Base-by-base conservation (phyloP, 2,329 filamentous ascomycete species). In the Ceratocystis eucalypticola region DNA sequence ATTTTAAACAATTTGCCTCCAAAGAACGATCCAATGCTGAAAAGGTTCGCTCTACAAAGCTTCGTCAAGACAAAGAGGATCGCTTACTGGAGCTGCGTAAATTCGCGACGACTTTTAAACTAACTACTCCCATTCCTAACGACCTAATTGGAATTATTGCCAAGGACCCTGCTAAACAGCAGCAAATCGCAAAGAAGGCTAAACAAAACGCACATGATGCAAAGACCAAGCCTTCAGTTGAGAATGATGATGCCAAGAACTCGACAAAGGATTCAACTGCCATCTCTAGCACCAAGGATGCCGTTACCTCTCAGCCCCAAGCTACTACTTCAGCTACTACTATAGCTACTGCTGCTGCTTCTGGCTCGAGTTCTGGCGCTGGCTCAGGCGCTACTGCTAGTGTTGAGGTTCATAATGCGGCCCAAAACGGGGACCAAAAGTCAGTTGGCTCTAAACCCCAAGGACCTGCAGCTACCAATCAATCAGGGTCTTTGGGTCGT, bases 61-160 rank as follows among this genome's bases (percentile, higher is more conserved):
- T 80, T 8, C 84, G 82, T 73, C 82, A 81, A 68, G 94, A 97
- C 74, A 96, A 96, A 74, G 91, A 92, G 70, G 86, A 94, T 70
- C 96, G 96, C 76, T 76, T 99, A 69, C 96, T 90, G 68, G 94
- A 99, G 76, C 78, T 99, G 67, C 95, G 94, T 80, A 96, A 93
- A 73, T 99, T 99, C 75, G 91, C 94, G 0, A 84, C 87, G 71
- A 94, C 84, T 73, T 99, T 99, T 80, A 97, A 97, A 77, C 83
- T 99, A 20, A 88, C 89, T 62, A 96, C 93, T 2, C 91, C 92
- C 5, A 91, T 99, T 10, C 94, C 94, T 1, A 86, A 84, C 64
- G 94, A 99, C 75, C 78, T 99, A 45, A 91, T 99, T 33, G 88
- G 90, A 1, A 99, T 99, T 70, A 88, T 99, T 68, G 93, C 94